Conservation (phyloP, 331 rosid genomes). For the Spiraea crenata region DNA sequence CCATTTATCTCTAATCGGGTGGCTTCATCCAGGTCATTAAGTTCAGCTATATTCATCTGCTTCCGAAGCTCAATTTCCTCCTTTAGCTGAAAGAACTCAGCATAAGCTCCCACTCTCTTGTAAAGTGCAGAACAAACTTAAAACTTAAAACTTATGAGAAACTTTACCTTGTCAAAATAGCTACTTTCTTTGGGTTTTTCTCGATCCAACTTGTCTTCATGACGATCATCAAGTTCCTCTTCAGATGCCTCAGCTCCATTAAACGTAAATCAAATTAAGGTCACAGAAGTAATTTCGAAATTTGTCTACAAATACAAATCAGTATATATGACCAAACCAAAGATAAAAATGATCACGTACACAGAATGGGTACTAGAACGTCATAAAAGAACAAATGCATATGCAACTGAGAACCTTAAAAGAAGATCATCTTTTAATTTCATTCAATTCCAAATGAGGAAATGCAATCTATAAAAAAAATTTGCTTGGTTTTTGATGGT, state of each 20-base stretch:
- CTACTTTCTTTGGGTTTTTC: constrained; percentile 57
- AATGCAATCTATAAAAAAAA: neutral
- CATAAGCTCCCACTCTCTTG: constrained; percentile 14
- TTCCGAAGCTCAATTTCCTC: constrained; percentile 78
- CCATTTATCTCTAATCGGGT: constrained; percentile 80
- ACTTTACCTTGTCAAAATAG: constrained; percentile 75
- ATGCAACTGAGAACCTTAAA: neutral
- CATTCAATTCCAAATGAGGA: neutral
- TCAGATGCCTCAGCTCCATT: constrained; percentile 52
- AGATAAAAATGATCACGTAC: neutral
- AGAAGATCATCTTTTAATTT: neutral
- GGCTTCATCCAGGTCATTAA: constrained; percentile 79
- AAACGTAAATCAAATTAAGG: constrained; percentile 71
- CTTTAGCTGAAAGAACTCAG: constrained; percentile 59
- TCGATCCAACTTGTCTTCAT: constrained; percentile 35
- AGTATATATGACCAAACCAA: neutral
- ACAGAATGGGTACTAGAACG: neutral
- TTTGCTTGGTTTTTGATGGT: neutral
- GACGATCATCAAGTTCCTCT: constrained; percentile 48
- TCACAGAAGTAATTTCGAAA: constrained; percentile 28
- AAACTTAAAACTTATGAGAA: constrained; percentile 9
- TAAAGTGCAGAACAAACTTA: constrained; percentile 8
- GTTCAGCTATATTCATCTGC: constrained; percentile 85
- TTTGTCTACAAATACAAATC: constrained; percentile 7
- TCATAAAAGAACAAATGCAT: neutral